A percentile compares a stretch with the other conserved stretches of the same genome.
Evolutionary conservation across 1,284 basidiomycete genomes (phyloP).

Genomic region (Boletus subluridellus): DNA sequence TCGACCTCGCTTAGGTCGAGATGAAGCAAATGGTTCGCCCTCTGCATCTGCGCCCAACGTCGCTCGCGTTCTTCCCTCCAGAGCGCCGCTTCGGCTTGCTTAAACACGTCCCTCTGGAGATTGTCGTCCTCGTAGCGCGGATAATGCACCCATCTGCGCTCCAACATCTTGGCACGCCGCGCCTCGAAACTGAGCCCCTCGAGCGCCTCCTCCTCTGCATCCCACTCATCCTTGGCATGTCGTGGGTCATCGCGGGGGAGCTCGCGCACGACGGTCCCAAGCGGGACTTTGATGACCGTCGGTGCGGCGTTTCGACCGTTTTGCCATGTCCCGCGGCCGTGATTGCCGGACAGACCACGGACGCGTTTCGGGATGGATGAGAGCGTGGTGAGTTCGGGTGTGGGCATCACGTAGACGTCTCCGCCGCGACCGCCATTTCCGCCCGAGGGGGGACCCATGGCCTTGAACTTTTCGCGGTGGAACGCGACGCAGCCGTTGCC

Average conservation of each 20-base stretch:
- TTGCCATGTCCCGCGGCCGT: slow-evolving; percentile 81
- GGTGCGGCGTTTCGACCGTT: slow-evolving; percentile 76
- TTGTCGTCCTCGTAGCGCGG: slow-evolving; percentile 65
- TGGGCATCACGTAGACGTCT: slow-evolving; percentile 79
- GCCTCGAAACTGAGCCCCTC: slow-evolving; percentile 45
- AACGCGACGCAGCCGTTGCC: slow-evolving; percentile 83
- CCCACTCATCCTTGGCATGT: slow-evolving; percentile 60
- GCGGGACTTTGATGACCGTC: slow-evolving; percentile 73
- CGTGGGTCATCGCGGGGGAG: slow-evolving; percentile 62
- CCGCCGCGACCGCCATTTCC: slow-evolving; percentile 88
- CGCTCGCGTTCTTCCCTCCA: slow-evolving; percentile 63
- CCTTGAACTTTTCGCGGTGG: slow-evolving; percentile 73
- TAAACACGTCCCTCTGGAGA: slow-evolving; percentile 61
- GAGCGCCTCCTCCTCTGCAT: slow-evolving; percentile 62
- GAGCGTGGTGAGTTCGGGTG: slow-evolving; percentile 72
- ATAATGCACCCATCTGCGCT: slow-evolving; percentile 77
- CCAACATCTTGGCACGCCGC: slow-evolving; percentile 56
- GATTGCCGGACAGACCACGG: slow-evolving; percentile 61
- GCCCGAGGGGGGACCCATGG: slow-evolving; percentile 82
- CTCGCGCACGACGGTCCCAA: slow-evolving; percentile 86
- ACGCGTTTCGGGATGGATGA: slow-evolving; percentile 67
- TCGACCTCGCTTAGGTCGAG: slow-evolving; percentile 61
- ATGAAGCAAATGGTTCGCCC: slow-evolving; percentile 45
- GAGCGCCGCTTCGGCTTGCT: slow-evolving; percentile 66
- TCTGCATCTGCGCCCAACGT: slow-evolving; percentile 44